Conservation (phyloP, 805 yeast species). For the Metschnikowia hibisci region DNA sequence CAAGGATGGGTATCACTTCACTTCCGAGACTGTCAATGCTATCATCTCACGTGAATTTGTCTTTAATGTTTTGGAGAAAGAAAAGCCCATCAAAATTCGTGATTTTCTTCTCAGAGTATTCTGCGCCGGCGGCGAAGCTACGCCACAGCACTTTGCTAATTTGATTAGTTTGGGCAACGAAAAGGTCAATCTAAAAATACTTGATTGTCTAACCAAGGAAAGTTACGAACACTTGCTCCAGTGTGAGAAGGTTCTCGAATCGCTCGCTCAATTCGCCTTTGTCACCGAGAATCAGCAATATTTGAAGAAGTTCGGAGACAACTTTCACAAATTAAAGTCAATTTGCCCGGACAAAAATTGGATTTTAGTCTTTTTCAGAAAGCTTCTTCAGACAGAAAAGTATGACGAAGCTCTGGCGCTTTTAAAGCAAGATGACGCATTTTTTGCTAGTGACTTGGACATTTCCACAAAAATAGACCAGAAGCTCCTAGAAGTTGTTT, state of each 20-base stretch:
- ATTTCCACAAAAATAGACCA: slow-evolving; percentile 1
- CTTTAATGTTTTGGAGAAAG: slow-evolving; percentile 18
- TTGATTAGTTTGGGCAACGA: slow-evolving; percentile 24
- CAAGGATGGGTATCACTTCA: slow-evolving; percentile 30
- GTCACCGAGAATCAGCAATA: slow-evolving; percentile 23
- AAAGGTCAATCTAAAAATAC: slow-evolving; percentile 22
- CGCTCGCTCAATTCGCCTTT: slow-evolving; percentile 5
- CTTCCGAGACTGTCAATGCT: slow-evolving; percentile 28
- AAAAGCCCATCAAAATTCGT: slow-evolving; percentile 14
- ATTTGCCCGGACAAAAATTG: slow-evolving; percentile 16
- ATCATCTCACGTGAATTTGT: slow-evolving; percentile 29
- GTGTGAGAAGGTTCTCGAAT: slow-evolving; percentile 6
- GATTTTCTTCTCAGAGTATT: slow-evolving; percentile 25
- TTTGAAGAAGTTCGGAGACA: slow-evolving; percentile 11
- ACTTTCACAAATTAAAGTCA: slow-evolving; percentile 10
- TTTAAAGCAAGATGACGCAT: slow-evolving; percentile 3
- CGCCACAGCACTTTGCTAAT: slow-evolving; percentile 8
- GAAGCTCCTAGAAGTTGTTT: slow-evolving; percentile 4
- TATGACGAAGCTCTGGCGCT: slow-evolving; percentile 5
- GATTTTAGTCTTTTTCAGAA: slow-evolving; percentile 18
- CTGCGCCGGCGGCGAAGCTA: neutral
- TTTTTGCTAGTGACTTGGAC: slow-evolving; percentile 9
- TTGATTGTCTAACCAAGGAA: slow-evolving; percentile 16
- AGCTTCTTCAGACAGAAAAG: slow-evolving; percentile 10
- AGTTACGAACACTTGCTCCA: slow-evolving; percentile 8